Evolutionary conservation across 2,329 filamentous ascomycete species (phyloP).

Genomic region (Fusarium agapanthi): DNA sequence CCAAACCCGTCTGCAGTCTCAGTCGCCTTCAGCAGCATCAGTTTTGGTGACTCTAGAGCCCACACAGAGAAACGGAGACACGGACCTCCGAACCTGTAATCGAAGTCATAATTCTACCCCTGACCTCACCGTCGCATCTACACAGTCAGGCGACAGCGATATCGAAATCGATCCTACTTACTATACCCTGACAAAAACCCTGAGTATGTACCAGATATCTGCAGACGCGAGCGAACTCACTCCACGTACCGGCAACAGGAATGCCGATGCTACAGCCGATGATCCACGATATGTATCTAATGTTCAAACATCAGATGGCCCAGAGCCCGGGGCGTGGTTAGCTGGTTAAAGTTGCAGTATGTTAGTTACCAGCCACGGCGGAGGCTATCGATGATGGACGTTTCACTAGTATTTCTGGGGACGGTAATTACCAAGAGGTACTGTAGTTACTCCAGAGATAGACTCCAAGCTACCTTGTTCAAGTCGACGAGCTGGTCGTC

Average conservation of each 20-base stretch:
- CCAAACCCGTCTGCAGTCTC: neutral
- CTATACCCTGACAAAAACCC: neutral
- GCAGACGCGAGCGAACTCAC: neutral
- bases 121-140: conserved; percentile 14
- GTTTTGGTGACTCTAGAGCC: neutral
- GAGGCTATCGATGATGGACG: neutral
- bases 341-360: neutral
- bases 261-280: conserved; percentile 2
- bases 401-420: conserved; percentile 18
- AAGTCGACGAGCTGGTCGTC: conserved; percentile 5
- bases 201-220: neutral
- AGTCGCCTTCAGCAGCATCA: neutral
- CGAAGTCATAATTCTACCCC: neutral
- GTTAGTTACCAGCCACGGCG: neutral
- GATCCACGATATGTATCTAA: neutral
- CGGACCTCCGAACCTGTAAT: neutral
- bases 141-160: neutral
- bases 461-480: neutral
- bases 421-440: neutral
- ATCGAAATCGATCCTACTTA: neutral
- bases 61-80: neutral
- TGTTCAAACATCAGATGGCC: neutral
- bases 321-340: conserved; percentile 21
- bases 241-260: neutral
- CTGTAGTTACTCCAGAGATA: conserved; percentile 10